Evolutionary conservation across 345 rosid species (phyloP).

Genomic region (Salix suchowensis): DNA sequence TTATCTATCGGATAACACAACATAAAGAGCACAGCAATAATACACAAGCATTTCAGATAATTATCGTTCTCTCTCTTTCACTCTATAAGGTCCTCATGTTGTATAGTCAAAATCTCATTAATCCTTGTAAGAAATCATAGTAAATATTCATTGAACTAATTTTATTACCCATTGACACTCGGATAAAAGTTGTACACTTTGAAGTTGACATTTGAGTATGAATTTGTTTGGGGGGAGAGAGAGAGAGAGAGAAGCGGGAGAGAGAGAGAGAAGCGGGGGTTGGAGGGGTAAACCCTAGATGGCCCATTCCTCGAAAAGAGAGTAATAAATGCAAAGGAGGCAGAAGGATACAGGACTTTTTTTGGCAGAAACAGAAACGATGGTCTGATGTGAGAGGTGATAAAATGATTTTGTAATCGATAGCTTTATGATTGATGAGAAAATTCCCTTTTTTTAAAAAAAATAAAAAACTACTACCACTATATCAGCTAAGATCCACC

Average conservation of each 20-base stretch:
- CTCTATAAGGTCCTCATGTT: background rate
- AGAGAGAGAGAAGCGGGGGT: background rate
- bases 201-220: constrained; percentile 26
- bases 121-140: background rate
- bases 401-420: constrained; percentile 51
- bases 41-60: too few species aligned
- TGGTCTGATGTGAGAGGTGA: constrained; percentile 30
- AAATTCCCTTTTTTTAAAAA: background rate
- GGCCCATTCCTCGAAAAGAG: constrained; percentile 30
- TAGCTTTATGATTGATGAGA: constrained; percentile 46
- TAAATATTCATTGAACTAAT: background rate
- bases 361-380: constrained; percentile 21
- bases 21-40: too few species aligned
- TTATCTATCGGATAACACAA: too few species aligned
- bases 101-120: background rate
- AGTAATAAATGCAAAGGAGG: constrained; percentile 21
- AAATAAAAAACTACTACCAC: background rate
- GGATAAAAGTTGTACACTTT: constrained; percentile 21
- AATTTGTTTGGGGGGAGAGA: background rate
- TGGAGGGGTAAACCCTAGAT: constrained; percentile 16
- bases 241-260: too few species aligned
- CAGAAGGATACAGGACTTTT: constrained; percentile 23
- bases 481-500: too few species aligned
- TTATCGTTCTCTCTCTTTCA: too few species aligned
- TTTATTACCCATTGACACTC: background rate